phyloP scores from a whole-genome alignment of 2,329 filamentous ascomycete species.

The Pezicula neosporulosa region DNA sequence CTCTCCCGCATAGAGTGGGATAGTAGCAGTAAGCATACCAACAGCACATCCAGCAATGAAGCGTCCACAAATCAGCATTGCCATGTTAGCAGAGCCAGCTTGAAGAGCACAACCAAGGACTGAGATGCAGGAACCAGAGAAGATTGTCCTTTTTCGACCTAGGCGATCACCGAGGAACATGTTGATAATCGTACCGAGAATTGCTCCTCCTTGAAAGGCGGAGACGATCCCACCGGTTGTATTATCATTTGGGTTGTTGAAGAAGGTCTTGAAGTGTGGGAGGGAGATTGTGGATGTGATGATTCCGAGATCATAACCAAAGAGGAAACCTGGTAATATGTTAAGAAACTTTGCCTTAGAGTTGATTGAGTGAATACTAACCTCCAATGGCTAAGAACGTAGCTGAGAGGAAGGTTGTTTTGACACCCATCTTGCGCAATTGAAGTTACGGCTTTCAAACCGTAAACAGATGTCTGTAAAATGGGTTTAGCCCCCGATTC shows the following conservation, averaged over 20 bases:
- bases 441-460: no score
- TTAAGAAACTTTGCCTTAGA: not conserved
- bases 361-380: not conserved
- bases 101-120: conserved; percentile 27
- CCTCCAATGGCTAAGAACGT: conserved; percentile 18
- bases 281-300: conserved; percentile 29
- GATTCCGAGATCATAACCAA: conserved; percentile 29
- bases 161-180: conserved; percentile 26
- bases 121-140: conserved; percentile 23
- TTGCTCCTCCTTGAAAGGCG: conserved; percentile 23
- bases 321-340: conserved; percentile 21
- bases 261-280: conserved; percentile 19
- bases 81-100: conserved; percentile 23
- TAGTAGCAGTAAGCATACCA: conserved; percentile 40
- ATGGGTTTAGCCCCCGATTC: no score
- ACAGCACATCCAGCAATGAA: conserved; percentile 45
- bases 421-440: no score
- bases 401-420: conserved; percentile 2
- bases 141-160: conserved; percentile 27
- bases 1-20: conserved; percentile 40
- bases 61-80: conserved; percentile 42
- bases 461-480: no score
- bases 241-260: conserved; percentile 3
- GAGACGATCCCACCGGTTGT: conserved; percentile 34
- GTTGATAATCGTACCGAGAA: conserved; percentile 6